Evolutionary conservation across 257 asterid genomes (phyloP).

Genomic region (Prunella vulgaris): DNA sequence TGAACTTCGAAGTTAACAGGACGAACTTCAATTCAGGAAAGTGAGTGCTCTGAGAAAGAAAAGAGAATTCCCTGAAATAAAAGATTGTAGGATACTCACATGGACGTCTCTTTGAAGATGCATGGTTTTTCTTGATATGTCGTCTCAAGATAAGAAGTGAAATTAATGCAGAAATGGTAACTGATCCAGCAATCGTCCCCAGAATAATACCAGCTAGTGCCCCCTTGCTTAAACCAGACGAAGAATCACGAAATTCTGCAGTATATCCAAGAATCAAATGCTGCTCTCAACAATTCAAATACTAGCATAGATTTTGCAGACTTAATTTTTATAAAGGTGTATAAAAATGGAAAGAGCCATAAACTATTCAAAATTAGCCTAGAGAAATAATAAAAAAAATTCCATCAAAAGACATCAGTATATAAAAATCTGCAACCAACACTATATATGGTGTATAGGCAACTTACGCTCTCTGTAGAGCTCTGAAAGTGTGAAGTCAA

Average conservation of each 20-base stretch:
- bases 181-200: conserved; percentile 79
- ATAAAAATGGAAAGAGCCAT: no score
- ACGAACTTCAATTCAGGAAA: no score
- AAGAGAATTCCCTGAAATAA: not conserved
- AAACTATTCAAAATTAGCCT: not conserved
- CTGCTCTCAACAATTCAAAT: not conserved
- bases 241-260: conserved; percentile 43
- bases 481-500: conserved; percentile 70
- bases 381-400: not conserved
- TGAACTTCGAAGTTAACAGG: no score
- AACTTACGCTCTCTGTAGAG: conserved; percentile 59
- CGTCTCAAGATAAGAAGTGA: conserved; percentile 56
- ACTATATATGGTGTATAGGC: not conserved
- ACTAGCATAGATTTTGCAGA: not conserved
- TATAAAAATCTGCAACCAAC: not conserved
- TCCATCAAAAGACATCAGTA: not conserved
- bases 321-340: not conserved
- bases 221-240: conserved; percentile 75
- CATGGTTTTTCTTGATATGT: conserved; percentile 35
- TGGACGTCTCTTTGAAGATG: conserved; percentile 51
- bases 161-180: conserved; percentile 55
- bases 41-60: no score
- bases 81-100: conserved; percentile 47
- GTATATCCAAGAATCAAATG: conserved; percentile 23
- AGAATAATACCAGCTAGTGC: conserved; percentile 72